Evolutionary conservation across 2,329 filamentous ascomycete genomes (phyloP).

Genomic region (Paramyrothecium sp.): DNA sequence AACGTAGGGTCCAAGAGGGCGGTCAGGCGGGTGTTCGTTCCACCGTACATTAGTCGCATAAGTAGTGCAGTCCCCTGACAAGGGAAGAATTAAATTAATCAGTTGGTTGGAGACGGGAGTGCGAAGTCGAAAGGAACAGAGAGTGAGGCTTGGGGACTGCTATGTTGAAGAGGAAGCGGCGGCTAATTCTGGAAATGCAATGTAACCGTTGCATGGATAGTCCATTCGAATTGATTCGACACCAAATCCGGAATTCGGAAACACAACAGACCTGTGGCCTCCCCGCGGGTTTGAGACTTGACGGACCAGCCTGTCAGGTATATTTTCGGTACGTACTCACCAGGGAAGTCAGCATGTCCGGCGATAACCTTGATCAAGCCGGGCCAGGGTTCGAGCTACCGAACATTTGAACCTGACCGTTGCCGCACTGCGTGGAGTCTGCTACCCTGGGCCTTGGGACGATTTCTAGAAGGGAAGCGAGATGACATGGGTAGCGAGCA

Average conservation of each 20-base stretch:
- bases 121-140: background rate
- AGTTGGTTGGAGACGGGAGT: background rate
- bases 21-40: background rate
- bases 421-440: background rate
- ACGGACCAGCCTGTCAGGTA: background rate
- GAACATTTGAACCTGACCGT: background rate
- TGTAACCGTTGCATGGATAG: background rate
- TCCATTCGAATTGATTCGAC: background rate
- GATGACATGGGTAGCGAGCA: slow-evolving; percentile 1
- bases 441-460: background rate
- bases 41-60: background rate
- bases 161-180: background rate
- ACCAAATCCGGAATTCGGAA: background rate
- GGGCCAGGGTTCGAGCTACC: background rate
- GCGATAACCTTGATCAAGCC: background rate
- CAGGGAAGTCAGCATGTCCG: background rate
- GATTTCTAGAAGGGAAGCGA: background rate
- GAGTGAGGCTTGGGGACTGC: background rate
- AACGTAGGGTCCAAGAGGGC: background rate
- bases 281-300: background rate
- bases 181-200: background rate
- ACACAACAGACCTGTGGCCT: background rate
- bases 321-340: background rate
- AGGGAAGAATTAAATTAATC: background rate
- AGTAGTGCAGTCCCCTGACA: background rate